These are phyloP conservation scores for Obelidium mucronatum DNA, from an alignment of 192 early-diverging fungal genomes.

Conservation along the genomic window DNA sequence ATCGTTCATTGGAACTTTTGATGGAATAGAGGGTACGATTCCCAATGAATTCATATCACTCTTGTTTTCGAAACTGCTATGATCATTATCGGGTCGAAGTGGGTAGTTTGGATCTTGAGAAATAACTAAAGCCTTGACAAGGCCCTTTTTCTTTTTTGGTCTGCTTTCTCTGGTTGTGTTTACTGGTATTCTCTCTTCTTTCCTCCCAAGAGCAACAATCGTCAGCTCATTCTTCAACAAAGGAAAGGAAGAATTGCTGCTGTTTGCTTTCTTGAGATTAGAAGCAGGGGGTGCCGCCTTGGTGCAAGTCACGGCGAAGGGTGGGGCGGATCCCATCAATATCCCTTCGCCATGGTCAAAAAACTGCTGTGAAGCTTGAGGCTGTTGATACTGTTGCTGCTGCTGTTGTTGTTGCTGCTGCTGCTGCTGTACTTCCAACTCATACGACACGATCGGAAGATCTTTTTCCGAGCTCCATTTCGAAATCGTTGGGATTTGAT, in stretches of 20 bases:
- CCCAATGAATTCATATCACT: not conserved
- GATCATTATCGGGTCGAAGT: not conserved
- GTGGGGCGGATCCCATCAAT: not conserved
- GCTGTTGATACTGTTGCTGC: not conserved
- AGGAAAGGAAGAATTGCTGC: not conserved
- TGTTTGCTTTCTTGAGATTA: not conserved
- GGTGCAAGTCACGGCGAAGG: slow-evolving; percentile 4
- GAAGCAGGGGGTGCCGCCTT: not conserved
- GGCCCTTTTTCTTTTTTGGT: not conserved
- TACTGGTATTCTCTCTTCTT: not conserved
- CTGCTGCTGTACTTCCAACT: not conserved
- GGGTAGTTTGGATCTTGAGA: not conserved
- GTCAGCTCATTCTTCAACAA: not conserved
- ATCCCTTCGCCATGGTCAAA: slow-evolving; percentile 20
- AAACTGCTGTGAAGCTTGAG: not conserved
- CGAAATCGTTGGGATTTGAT: not conserved
- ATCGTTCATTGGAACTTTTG: not conserved
- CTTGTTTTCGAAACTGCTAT: too few relatives aligned
- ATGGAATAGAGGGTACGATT: not conserved
- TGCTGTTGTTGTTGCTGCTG: not conserved
- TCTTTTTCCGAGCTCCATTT: slow-evolving; percentile 19
- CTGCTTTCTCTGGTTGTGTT: not conserved
- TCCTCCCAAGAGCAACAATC: not conserved
- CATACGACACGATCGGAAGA: slow-evolving; percentile 1
- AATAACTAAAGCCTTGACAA: too few relatives aligned